These are phyloP conservation scores for Lepraria neglecta DNA, from an alignment of 495 filamentous ascomycete species.

Conservation along the genomic window DNA sequence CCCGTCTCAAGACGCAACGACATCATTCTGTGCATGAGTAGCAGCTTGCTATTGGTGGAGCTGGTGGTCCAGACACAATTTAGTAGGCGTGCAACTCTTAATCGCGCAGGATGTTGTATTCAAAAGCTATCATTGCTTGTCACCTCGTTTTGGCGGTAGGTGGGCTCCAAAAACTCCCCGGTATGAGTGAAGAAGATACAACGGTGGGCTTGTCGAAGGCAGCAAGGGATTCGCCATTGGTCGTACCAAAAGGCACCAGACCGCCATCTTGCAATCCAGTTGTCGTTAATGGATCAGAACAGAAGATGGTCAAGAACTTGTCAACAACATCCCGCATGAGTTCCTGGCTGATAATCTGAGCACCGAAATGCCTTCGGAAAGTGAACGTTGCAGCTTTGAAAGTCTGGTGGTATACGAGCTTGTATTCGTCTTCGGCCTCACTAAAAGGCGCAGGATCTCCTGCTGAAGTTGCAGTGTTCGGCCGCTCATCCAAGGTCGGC, in stretches of 20 bases:
- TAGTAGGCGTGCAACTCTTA: too few species aligned
- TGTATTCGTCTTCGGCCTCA: constrained; percentile 54
- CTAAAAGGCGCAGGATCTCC: constrained; percentile 11
- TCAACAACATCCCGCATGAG: constrained; percentile 39
- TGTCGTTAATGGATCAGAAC: constrained; percentile 32
- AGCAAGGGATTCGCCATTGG: not conserved
- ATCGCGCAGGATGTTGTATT: too few species aligned
- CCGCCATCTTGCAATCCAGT: not conserved
- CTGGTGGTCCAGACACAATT: too few species aligned
- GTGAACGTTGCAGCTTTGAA: constrained; percentile 56
- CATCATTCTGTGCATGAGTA: too few species aligned
- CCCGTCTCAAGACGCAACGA: too few species aligned
- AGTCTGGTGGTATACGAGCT: constrained; percentile 59
- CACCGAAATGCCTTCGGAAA: constrained; percentile 44
- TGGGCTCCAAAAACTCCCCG: not conserved
- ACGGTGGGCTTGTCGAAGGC: not conserved
- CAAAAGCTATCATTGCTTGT: not conserved
- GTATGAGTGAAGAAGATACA: not conserved
- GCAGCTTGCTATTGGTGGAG: too few species aligned
- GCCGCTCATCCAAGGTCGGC: constrained; percentile 11
- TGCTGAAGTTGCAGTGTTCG: not conserved
- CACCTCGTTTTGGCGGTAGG: not conserved
- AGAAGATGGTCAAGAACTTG: constrained; percentile 38
- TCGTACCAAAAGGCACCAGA: not conserved
- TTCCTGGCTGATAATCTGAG: constrained; percentile 28